Evolutionary conservation across 495 filamentous ascomycete genomes (phyloP).

Genomic region (Lophium mytilinum): DNA sequence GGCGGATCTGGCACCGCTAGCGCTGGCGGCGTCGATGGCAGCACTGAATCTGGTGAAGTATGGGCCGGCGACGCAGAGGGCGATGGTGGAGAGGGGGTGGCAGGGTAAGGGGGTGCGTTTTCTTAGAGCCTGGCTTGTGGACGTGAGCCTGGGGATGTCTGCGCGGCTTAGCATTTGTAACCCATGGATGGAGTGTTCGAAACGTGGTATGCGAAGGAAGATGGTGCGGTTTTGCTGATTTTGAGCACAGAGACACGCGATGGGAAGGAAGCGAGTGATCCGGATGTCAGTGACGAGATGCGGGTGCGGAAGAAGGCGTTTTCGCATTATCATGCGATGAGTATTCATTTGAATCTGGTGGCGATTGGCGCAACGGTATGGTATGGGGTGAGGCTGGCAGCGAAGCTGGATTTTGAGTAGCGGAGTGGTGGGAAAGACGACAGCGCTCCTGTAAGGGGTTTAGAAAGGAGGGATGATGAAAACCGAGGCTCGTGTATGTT

Average conservation of each 20-base stretch:
- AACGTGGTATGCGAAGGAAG: background rate
- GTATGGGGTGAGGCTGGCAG: slow-evolving; percentile 44
- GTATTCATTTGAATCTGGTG: slow-evolving; percentile 48
- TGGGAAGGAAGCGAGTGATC: slow-evolving; percentile 5
- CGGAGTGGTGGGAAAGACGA: too few relatives aligned
- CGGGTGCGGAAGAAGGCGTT: slow-evolving; percentile 39
- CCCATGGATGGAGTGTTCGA: too few relatives aligned
- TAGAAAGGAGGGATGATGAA: too few relatives aligned
- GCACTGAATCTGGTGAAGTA: slow-evolving; percentile 38
- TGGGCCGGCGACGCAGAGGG: slow-evolving; percentile 39
- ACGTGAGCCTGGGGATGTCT: too few relatives aligned
- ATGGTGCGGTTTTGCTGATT: background rate
- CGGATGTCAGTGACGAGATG: slow-evolving; percentile 32
- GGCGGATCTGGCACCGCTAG: slow-evolving; percentile 35
- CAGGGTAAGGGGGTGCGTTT: slow-evolving; percentile 28
- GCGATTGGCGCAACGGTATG: slow-evolving; percentile 42
- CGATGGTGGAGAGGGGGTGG: slow-evolving; percentile 39
- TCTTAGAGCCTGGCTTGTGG: too few relatives aligned
- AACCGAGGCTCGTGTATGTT: too few relatives aligned
- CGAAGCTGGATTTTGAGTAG: slow-evolving; percentile 11
- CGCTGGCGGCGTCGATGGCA: slow-evolving; percentile 34
- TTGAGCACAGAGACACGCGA: slow-evolving; percentile 14
- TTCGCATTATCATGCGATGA: slow-evolving; percentile 45
- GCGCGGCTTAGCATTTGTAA: too few relatives aligned
- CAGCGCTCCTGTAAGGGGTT: too few relatives aligned